Base-by-base conservation (phyloP, 257 asterid genomes). In the Prunella vulgaris region DNA sequence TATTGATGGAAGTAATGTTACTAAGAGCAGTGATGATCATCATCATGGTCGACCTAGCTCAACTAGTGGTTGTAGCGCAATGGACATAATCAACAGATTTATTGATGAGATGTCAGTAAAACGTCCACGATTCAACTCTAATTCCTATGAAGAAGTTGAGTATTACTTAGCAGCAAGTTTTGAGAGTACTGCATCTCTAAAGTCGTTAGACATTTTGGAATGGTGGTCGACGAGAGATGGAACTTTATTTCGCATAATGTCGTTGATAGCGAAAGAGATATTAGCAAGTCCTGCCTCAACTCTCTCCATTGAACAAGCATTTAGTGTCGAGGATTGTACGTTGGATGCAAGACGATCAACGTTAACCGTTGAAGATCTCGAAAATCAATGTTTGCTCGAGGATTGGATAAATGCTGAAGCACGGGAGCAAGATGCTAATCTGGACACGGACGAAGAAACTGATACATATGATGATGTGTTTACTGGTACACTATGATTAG, bases 161-260 rank as follows among this genome's bases (percentile, higher is more conserved):
- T 8, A 12, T 3, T 70, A 60, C 4, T 32, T 60, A 1, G 18
- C 24, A 4, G 27, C 37, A 27, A 4, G 1, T 4, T 70, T 70
- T 32, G 68, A 70, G 51, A 18, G 6, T 30, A 3, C 7, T 14
- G 68, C 28, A 10, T 2, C 0, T 59, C 25, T 5, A n/a, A 37
- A 60, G 30, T 0, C 25, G 7, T 28, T 49, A 12, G 69, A 71
- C 33, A 2, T 60, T 4, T 24, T 71, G 48, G 9, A 3, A 30
- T 71, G 69, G 69, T 71, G 76, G 69, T 61, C 76, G 56, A 21
- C 32, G 17, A 61, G 15, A 32, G 21, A 24, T 0, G 13, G n/a
- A 15, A 4, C 10, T 9, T 71, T n/a, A n/a, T n/a, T 71, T 12
- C 64, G 64, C 0, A 10, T 33, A 0, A 1, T 71, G 42, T 71